These are phyloP conservation scores for Bipolaris bicolor DNA, from an alignment of 2,329 filamentous ascomycete species.

Conservation along the genomic window DNA sequence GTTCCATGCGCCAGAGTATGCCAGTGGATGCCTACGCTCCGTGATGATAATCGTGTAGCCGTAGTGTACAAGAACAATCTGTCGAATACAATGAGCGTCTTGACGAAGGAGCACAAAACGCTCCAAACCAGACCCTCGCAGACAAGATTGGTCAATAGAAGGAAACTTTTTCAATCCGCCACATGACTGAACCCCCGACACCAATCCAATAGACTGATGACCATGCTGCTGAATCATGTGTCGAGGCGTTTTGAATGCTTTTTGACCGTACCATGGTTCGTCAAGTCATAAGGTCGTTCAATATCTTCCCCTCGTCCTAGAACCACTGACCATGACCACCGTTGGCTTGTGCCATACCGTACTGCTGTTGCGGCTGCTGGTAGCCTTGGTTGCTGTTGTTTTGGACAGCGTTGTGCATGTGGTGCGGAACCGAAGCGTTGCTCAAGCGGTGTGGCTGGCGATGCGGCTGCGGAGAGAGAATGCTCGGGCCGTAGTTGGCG, in stretches of 20 bases:
- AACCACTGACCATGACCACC: slow-evolving; percentile 15
- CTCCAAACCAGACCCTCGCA: slow-evolving; percentile 3
- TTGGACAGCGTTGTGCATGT: slow-evolving; percentile 48
- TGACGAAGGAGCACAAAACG: neutral
- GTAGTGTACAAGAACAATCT: slow-evolving; percentile 47
- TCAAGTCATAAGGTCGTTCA: slow-evolving; percentile 58
- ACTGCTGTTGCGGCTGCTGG: slow-evolving; percentile 50
- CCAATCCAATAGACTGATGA: slow-evolving; percentile 28
- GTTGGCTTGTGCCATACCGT: slow-evolving; percentile 35
- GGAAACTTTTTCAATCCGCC: slow-evolving; percentile 26
- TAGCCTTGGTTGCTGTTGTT: slow-evolving; percentile 40
- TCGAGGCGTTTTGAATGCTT: slow-evolving; percentile 24
- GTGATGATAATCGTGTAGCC: slow-evolving; percentile 40
- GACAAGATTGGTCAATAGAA: slow-evolving; percentile 35
- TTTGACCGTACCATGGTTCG: slow-evolving; percentile 53
- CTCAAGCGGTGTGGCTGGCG: slow-evolving; percentile 46
- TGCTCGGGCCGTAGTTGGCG: slow-evolving; percentile 45
- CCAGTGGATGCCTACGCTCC: slow-evolving; percentile 39
- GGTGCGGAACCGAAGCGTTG: slow-evolving; percentile 46
- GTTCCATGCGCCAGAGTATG: slow-evolving; percentile 41
- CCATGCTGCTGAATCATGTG: slow-evolving; percentile 30
- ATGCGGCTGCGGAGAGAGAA: slow-evolving; percentile 44
- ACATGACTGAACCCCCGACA: slow-evolving; percentile 25
- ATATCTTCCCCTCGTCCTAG: slow-evolving; percentile 16
- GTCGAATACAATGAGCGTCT: slow-evolving; percentile 20